phyloP scores from a whole-genome alignment of 2,329 filamentous ascomycete genomes.

The Colletotrichum eremochloae region DNA sequence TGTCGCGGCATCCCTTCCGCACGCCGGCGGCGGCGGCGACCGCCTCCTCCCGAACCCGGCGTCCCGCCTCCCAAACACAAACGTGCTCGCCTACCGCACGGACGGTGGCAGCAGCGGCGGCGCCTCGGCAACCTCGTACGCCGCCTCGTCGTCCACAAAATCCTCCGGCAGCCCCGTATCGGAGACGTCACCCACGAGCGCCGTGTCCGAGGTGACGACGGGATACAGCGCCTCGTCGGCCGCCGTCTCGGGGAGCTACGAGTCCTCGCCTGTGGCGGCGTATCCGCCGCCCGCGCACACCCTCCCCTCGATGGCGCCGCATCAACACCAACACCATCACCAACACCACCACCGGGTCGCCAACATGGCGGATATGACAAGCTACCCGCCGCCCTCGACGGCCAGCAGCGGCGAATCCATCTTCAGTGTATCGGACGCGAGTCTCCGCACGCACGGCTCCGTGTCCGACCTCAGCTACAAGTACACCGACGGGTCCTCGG shows the following conservation, averaged over 20 bases:
- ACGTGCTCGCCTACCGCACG: constrained; percentile 44
- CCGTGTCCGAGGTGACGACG: constrained; percentile 21
- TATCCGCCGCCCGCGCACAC: constrained; percentile 32
- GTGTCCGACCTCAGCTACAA: constrained; percentile 40
- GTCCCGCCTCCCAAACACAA: constrained; percentile 50
- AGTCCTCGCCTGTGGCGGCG: constrained; percentile 25
- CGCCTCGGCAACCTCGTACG: constrained; percentile 9
- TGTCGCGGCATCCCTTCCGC: constrained; percentile 57
- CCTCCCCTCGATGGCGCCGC: constrained; percentile 33
- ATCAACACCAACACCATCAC: neutral
- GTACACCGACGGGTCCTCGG: constrained; percentile 35
- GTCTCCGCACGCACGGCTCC: constrained; percentile 39
- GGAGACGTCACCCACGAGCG: constrained; percentile 33
- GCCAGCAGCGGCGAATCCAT: constrained; percentile 37
- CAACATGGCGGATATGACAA: constrained; percentile 17
- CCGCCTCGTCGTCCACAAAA: constrained; percentile 23
- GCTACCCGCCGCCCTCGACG: constrained; percentile 35
- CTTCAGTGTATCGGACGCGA: constrained; percentile 38
- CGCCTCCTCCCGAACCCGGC: constrained; percentile 53
- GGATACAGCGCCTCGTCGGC: constrained; percentile 21
- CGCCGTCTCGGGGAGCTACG: constrained; percentile 14
- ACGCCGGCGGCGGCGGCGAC: constrained; percentile 47
- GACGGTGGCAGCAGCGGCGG: constrained; percentile 3
- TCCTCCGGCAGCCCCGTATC: constrained; percentile 18
- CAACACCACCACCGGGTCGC: constrained; percentile 25